Evolutionary conservation across 225 moss, liverwort and hornwort species (phyloP).

Genomic region (Thuidium tamariscinum): DNA sequence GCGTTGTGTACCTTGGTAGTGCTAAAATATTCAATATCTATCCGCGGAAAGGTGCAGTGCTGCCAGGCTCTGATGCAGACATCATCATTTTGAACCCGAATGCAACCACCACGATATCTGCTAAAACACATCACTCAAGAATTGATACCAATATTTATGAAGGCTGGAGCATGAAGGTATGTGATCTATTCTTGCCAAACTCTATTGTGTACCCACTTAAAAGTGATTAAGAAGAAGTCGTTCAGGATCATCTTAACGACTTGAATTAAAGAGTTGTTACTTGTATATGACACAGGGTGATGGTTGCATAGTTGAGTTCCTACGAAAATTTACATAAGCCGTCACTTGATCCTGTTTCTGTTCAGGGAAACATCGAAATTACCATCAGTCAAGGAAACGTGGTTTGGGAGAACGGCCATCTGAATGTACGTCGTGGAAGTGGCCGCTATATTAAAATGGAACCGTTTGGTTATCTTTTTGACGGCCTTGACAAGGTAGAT

Average conservation of each 20-base stretch:
- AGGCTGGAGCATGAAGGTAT: constrained; percentile 92
- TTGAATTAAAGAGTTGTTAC: not conserved
- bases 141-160: constrained; percentile 97
- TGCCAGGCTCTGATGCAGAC: constrained; percentile 88
- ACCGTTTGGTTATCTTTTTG: constrained; percentile 80
- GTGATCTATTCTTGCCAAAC: not conserved
- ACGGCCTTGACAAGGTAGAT: constrained; percentile 79
- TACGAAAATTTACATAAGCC: not conserved
- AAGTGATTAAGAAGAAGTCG: not conserved
- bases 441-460: constrained; percentile 68
- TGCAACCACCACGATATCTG: constrained; percentile 67
- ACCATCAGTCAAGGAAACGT: constrained; percentile 98
- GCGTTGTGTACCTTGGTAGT: constrained; percentile 29
- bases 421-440: constrained; percentile 55
- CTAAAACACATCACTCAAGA: constrained; percentile 77
- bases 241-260: not conserved
- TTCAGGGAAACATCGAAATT: constrained; percentile 88
- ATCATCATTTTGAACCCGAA: constrained; percentile 87
- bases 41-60: constrained; percentile 80
- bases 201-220: not conserved
- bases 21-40: constrained; percentile 98
- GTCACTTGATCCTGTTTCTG: not conserved
- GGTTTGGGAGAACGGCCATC: constrained; percentile 73
- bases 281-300: not conserved
- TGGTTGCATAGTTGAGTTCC: not conserved